Conservation (phyloP, 2,329 filamentous ascomycete genomes). For the Beauveria sp. region DNA sequence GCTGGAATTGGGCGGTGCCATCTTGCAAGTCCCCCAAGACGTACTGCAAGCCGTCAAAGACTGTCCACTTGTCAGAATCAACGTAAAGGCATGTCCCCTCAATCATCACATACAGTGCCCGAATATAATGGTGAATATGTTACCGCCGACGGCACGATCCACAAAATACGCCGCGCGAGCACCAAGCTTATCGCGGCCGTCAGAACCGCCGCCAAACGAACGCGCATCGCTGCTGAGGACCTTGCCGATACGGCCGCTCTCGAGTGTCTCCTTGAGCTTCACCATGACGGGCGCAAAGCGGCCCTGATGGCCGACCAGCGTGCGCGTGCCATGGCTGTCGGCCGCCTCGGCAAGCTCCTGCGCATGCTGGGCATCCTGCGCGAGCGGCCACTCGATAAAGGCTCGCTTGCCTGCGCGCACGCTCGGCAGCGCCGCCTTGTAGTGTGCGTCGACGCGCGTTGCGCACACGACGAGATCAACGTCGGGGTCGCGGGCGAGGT, state of each 20-base stretch:
- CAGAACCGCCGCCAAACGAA: constrained; percentile 30
- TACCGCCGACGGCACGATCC: constrained; percentile 39
- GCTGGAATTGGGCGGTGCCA: constrained; percentile 33
- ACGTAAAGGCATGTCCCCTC: not conserved
- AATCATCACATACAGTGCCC: constrained; percentile 29
- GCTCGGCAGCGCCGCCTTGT: constrained; percentile 35
- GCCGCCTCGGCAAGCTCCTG: constrained; percentile 32
- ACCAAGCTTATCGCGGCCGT: constrained; percentile 24
- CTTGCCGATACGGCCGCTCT: constrained; percentile 39
- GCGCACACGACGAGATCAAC: constrained; percentile 48
- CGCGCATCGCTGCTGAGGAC: constrained; percentile 43
- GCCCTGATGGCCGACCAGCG: constrained; percentile 45
- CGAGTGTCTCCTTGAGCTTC: constrained; percentile 38
- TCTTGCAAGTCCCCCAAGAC: constrained; percentile 37
- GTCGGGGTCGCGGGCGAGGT: constrained; percentile 39
- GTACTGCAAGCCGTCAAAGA: constrained; percentile 37
- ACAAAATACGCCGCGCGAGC: constrained; percentile 39
- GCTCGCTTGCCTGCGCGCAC: constrained; percentile 44
- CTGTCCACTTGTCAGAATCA: constrained; percentile 18
- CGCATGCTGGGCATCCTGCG: constrained; percentile 32
- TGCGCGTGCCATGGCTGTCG: constrained; percentile 20
- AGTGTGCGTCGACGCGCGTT: constrained; percentile 48
- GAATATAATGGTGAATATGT: constrained; percentile 33
- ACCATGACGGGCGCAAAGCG: constrained; percentile 34
- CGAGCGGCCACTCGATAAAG: constrained; percentile 53